A percentile compares a stretch with the other conserved stretches of the same genome.
Conservation (phyloP, 2,329 filamentous ascomycete genomes). For the Passalora sequoiae region DNA sequence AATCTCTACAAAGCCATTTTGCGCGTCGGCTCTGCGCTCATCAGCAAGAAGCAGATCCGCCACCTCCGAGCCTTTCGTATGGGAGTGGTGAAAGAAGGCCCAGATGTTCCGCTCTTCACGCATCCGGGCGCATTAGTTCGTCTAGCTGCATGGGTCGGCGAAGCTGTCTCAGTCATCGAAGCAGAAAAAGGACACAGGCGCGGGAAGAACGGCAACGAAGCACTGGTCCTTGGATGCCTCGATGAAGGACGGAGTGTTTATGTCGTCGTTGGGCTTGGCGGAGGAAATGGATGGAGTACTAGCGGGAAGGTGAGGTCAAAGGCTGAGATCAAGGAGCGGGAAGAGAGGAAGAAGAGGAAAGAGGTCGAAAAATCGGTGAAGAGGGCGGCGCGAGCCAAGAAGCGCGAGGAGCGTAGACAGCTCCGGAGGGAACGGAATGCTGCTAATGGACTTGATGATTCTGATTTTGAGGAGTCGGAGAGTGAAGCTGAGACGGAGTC, state of each 20-base stretch:
- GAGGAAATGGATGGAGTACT: slow-evolving; percentile 63
- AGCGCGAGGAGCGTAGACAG: slow-evolving; percentile 52
- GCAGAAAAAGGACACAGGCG: slow-evolving; percentile 68
- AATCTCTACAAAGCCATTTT: slow-evolving; percentile 89
- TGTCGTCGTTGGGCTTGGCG: slow-evolving; percentile 86
- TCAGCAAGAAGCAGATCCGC: slow-evolving; percentile 90
- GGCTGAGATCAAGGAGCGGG: slow-evolving; percentile 49
- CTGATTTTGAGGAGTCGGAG: slow-evolving; percentile 50
- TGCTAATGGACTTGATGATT: slow-evolving; percentile 46
- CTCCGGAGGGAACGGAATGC: slow-evolving; percentile 58
- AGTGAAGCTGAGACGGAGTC: slow-evolving; percentile 38
- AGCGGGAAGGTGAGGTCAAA: slow-evolving; percentile 46
- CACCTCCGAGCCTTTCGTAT: slow-evolving; percentile 90
- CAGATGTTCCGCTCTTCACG: slow-evolving; percentile 84
- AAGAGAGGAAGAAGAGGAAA: slow-evolving; percentile 57
- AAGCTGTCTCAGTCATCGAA: slow-evolving; percentile 87
- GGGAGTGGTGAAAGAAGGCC: slow-evolving; percentile 91
- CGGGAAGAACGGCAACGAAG: slow-evolving; percentile 55
- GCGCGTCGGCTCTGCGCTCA: slow-evolving; percentile 80
- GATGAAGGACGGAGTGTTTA: slow-evolving; percentile 86
- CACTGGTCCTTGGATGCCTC: slow-evolving; percentile 82
- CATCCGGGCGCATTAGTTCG: slow-evolving; percentile 92
- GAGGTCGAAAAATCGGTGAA: slow-evolving; percentile 46
- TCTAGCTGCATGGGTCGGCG: slow-evolving; percentile 86
- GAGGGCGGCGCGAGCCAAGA: slow-evolving; percentile 53